These are phyloP conservation scores for Lunularia cruciata DNA, from an alignment of 225 moss, liverwort and hornwort genomes.

Conservation along the genomic window DNA sequence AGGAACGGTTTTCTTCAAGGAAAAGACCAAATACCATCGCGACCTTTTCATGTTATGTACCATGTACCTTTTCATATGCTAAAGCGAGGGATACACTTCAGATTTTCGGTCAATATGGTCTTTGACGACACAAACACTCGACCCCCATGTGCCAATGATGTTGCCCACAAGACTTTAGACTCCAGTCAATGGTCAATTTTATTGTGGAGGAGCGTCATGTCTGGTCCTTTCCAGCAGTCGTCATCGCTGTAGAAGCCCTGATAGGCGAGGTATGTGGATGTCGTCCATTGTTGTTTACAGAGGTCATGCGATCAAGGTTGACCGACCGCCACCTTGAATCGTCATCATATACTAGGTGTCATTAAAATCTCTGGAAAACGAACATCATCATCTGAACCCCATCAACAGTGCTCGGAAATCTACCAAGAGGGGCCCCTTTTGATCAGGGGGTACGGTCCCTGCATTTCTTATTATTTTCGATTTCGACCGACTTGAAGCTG, in stretches of 20 bases:
- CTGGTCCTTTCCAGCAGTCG: background rate
- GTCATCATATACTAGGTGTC: background rate
- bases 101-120: background rate
- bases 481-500: no score
- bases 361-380: background rate
- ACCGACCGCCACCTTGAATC: slow-evolving; percentile 5
- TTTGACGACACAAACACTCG: slow-evolving; percentile 8
- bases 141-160: slow-evolving; percentile 3
- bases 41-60: no score
- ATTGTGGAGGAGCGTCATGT: background rate
- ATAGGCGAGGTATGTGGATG: background rate
- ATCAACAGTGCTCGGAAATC: no score
- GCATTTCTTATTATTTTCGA: no score
- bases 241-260: background rate
- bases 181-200: slow-evolving; percentile 6
- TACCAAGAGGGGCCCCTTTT: no score
- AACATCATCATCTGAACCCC: background rate
- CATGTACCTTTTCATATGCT: no score
- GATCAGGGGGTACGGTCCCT: no score
- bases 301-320: no score
- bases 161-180: background rate
- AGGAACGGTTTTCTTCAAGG: no score
- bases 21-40: no score
- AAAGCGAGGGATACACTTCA: no score
- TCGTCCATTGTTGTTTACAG: slow-evolving; percentile 6